Percentiles rank a stretch among this genome's conserved stretches.
phyloP scores from a whole-genome alignment of 1,139 yeast species.

The Pneumocystis jirovecii region DNA sequence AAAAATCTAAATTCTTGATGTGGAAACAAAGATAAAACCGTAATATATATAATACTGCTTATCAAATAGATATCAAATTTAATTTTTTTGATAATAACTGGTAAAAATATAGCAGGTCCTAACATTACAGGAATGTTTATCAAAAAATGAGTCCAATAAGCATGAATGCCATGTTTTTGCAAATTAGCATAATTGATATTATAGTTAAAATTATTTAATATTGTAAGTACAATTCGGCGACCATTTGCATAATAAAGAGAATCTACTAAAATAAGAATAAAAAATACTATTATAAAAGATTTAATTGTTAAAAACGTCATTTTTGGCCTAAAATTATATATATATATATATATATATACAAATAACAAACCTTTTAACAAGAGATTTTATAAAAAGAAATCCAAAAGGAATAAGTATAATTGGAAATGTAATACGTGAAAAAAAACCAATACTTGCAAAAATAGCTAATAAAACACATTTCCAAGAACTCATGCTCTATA shows the following conservation, averaged over 20 bases:
- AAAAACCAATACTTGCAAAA: slow-evolving; percentile 47
- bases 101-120: slow-evolving; percentile 47
- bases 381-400: slow-evolving; percentile 28
- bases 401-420: slow-evolving; percentile 57
- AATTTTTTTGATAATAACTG: slow-evolving; percentile 20
- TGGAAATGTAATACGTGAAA: slow-evolving; percentile 73
- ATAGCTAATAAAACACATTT: slow-evolving; percentile 32
- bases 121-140: slow-evolving; percentile 64
- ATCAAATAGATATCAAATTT: slow-evolving; percentile 38
- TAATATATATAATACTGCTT: slow-evolving; percentile 47
- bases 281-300: background rate
- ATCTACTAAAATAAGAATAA: background rate
- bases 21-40: slow-evolving; percentile 52
- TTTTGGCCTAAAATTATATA: slow-evolving; percentile 14
- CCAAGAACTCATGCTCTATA: background rate
- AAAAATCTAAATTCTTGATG: slow-evolving; percentile 88
- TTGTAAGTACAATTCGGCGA: slow-evolving; percentile 41
- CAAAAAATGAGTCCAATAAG: slow-evolving; percentile 56
- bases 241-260: slow-evolving; percentile 7
- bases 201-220: slow-evolving; percentile 60
- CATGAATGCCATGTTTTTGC: slow-evolving; percentile 69
- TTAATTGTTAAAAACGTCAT: background rate
- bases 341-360: slow-evolving; percentile 18
- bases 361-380: slow-evolving; percentile 17
- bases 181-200: slow-evolving; percentile 48